Base-by-base conservation (phyloP, 192 early-diverging fungal species). In the Diversispora eburnea region DNA sequence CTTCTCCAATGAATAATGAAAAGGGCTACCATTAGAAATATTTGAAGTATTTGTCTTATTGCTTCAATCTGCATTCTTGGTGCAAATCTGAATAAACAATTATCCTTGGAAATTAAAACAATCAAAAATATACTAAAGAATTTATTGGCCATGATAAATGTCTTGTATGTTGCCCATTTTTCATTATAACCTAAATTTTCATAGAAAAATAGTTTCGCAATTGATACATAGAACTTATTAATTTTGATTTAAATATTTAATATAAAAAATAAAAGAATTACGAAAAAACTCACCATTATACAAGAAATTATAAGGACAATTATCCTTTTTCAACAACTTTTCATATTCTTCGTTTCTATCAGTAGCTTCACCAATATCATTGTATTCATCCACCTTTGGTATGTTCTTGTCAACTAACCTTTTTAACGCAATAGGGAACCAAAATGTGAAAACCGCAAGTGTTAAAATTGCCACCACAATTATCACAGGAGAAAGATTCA, bases 81-180 rank as follows among this genome's bases (percentile, higher is more conserved):
- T 10, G 68, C 76, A 3, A 64, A 55, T 3, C 83, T 81, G 19
- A 82, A 79, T 77, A 87, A 80, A 74, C 89, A 90, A 72, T 88
- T 90, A 67, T 90, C 87, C 77, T 88, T 90, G 15, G 81, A 72
- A 54, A 88, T 73, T 42, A 87, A 52, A 0, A 82, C 81, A 0
- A 83, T 77, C 20, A 82, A 73, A 2, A 85, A 41, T 8, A 88
- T 79, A 5, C 76, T 79, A 20, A 81, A 20, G 15, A 90, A 77
- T 78, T 88, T 88, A 74, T 79, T 82, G 55, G 82, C 74, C 83
- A 90, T 84, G 59, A 83, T 57, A 13, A 86, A 83, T n/a, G 86
- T 78, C 17, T 86, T 82, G 47, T 88, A 84, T 3, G 76, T 79
- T 12, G 85, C 83, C 67, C 83, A 80, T 55, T 77, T 76, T 22